These are phyloP conservation scores for Nemania bipapillata DNA, from an alignment of 2,329 filamentous ascomycete species.

Conservation along the genomic window DNA sequence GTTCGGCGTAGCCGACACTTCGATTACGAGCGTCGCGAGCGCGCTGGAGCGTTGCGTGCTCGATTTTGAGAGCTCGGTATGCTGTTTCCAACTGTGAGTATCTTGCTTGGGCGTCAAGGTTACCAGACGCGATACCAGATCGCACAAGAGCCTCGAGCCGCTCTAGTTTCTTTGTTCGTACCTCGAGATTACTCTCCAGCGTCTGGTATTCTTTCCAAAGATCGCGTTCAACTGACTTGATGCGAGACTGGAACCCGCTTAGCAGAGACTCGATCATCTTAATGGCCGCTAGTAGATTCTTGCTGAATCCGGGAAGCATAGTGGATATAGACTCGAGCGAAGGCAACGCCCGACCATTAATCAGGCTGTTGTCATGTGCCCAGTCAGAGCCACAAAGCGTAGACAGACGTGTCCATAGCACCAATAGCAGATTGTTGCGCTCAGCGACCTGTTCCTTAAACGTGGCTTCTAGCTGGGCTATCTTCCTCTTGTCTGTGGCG, in stretches of 20 bases:
- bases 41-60: conserved; percentile 75
- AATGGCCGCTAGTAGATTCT: conserved; percentile 86
- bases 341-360: conserved; percentile 84
- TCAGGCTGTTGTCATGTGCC: conserved; percentile 87
- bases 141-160: conserved; percentile 83
- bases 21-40: conserved; percentile 68
- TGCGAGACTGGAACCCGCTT: conserved; percentile 78
- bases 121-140: conserved; percentile 67
- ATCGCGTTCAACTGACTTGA: conserved; percentile 87
- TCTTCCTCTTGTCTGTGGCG: conserved; percentile 79
- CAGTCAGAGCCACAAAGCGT: conserved; percentile 89
- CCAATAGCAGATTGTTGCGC: conserved; percentile 85
- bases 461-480: conserved; percentile 78
- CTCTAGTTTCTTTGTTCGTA: conserved; percentile 85
- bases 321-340: conserved; percentile 86
- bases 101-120: conserved; percentile 57
- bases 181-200: conserved; percentile 82
- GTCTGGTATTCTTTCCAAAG: conserved; percentile 90
- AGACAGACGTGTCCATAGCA: conserved; percentile 90
- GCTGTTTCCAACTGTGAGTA: conserved; percentile 68
- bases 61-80: conserved; percentile 71
- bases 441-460: conserved; percentile 89
- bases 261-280: conserved; percentile 87
- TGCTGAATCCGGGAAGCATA: conserved; percentile 86
- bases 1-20: conserved; percentile 44